phyloP scores from a whole-genome alignment of 352 stramenopile genomes.

The Pseudoperonospora humuli region DNA sequence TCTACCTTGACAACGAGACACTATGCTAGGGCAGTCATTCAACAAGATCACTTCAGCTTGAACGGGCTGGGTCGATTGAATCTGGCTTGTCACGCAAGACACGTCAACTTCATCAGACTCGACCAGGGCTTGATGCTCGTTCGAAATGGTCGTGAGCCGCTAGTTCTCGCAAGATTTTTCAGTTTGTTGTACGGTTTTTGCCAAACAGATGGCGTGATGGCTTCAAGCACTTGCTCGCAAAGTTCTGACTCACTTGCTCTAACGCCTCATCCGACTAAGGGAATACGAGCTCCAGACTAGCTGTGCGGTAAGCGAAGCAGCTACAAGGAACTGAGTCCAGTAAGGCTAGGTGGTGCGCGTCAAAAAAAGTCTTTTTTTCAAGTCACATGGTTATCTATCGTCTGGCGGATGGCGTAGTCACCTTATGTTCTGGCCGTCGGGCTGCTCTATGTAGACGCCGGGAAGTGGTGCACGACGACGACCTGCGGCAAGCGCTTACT shows the following conservation, averaged over 20 bases:
- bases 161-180: no score
- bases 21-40: no score
- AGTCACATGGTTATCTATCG: slow-evolving; percentile 7
- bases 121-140: no score
- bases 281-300: neutral
- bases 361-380: slow-evolving; percentile 1
- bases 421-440: slow-evolving; percentile 23
- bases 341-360: slow-evolving; percentile 4
- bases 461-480: slow-evolving; percentile 11
- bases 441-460: slow-evolving; percentile 22
- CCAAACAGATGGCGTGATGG: no score
- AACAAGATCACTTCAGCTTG: neutral
- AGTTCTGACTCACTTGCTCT: neutral
- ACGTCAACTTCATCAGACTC: no score
- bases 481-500: slow-evolving; percentile 8
- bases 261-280: slow-evolving; percentile 8
- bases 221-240: no score
- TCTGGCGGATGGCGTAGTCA: slow-evolving; percentile 18
- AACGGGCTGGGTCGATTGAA: neutral
- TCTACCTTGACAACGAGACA: slow-evolving; percentile 4
- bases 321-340: slow-evolving; percentile 14
- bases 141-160: no score
- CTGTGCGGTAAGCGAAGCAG: slow-evolving; percentile 1
- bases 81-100: neutral
- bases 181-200: no score